phyloP scores from a whole-genome alignment of 345 rosid genomes.

The Eucalyptus lansdowneana region DNA sequence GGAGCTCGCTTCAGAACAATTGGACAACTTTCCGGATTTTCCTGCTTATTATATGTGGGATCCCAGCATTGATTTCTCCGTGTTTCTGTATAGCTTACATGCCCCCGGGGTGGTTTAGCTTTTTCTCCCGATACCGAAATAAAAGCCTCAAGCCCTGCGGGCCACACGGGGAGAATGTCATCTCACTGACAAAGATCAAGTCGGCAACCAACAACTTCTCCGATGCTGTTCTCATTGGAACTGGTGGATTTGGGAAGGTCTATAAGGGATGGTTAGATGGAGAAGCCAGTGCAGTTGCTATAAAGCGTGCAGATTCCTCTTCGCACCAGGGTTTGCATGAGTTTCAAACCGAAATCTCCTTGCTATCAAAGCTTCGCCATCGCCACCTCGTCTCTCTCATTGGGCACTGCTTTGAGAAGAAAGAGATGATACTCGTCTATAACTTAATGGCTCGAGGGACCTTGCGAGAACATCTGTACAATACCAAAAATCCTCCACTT shows the following conservation, averaged over 20 bases:
- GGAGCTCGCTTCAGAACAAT: neutral
- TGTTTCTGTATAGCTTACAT: neutral
- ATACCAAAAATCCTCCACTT: conserved; percentile 1
- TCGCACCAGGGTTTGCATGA: conserved; percentile 22
- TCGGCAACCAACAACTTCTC: conserved; percentile 13
- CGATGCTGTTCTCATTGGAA: conserved; percentile 5
- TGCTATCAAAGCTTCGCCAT: conserved; percentile 30
- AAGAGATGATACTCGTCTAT: conserved; percentile 32
- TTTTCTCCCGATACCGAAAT: neutral
- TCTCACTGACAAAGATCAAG: conserved; percentile 14
- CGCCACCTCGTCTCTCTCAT: conserved; percentile 20
- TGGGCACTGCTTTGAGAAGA: conserved; percentile 18
- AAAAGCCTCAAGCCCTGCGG: neutral
- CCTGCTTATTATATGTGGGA: neutral
- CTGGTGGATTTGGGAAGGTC: conserved; percentile 27
- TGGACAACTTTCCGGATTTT: neutral
- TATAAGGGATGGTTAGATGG: conserved; percentile 13
- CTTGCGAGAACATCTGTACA: conserved; percentile 9
- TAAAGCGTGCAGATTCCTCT: conserved; percentile 19
- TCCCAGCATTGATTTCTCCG: neutral
- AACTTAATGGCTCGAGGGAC: conserved; percentile 14
- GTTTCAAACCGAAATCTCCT: conserved; percentile 23
- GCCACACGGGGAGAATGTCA: neutral
- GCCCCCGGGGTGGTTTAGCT: neutral
- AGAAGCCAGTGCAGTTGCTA: conserved; percentile 10